Base-by-base conservation (phyloP, 2,329 filamentous ascomycete genomes). In the Sordariomycetes sp. region DNA sequence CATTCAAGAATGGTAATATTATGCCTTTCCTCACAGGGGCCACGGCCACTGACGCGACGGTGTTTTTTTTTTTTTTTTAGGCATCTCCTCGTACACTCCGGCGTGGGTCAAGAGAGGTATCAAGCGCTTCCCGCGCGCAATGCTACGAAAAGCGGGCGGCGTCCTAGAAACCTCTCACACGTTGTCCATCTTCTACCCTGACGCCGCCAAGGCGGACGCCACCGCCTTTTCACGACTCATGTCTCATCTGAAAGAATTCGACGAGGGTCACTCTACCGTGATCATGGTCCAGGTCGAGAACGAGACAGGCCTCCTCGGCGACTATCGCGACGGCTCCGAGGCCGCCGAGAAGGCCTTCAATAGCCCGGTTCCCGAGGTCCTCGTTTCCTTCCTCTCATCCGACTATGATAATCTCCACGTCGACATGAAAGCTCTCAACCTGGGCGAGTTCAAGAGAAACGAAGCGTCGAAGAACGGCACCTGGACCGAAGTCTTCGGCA, bases 271-370 rank as follows among this genome's bases (percentile, higher is more conserved):
- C 52, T 69, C 66, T 1, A 79, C 75, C 0, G 74, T 79, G 1
- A 61, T 79, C 10, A 79, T 78, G 76, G 71, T 78, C 1, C 76
- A 79, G 59, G 76, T 79, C 3, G 74, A 79, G 63, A 79, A 79
- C 55, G 76, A 79, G 62, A 67, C 66, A 0, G 76, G 76, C 0
- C 56, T 78, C 3, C 65, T 79, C 0, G 74, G 75, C 0, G 75
- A 78, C 60, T 77, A 70, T 2, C 67, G 74, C 28, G 76, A 78
- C 60, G 65, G 70, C 3, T 70, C 66, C n/a, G 59, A 62, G 3
- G 61, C 61, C 8, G 74, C 72, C 5, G 65, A 74, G 17, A 59
- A 67, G 55, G 15, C n/a, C 7, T 48, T 20, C 42, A 48, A 48
- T 4, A 48, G 42, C n/a, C 17, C 42, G 2, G 42, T 48, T 3